Base-by-base conservation (phyloP, 2,329 filamentous ascomycete genomes). In the Nannizziopsis barbatae region DNA sequence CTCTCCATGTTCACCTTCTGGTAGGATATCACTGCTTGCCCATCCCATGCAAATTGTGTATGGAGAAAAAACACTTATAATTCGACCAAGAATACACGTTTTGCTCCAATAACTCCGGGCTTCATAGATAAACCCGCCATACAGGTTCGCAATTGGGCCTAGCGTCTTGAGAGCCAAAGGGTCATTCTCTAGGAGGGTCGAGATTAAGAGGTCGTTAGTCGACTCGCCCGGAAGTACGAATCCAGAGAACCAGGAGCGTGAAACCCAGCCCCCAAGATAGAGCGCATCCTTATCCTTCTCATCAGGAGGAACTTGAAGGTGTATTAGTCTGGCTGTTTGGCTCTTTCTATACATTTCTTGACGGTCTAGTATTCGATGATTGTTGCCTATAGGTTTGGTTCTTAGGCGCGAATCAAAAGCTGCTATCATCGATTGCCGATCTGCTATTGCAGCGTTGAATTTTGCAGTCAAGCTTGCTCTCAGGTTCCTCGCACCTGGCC, bases 81-180 rank as follows among this genome's bases (percentile, higher is more conserved):
- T 73, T 22, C 75, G 68, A 0, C 72, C 74, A n/a, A 76, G 67
- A 30, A 79, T 65, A 35, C 71, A 75, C 38, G 64, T 65, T 57
- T 76, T 77, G 57, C 75, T 77, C 76, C 76, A 80, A 68, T 72
- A 80, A 41, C 69, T 73, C 31, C 65, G 65, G 2, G 62, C 66
- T 6, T 62, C 55, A 50, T 75, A 76, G 20, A 74, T 58, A 51
- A 80, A 77, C 1, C 75, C 76, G 15, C 75, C 73, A 46, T 75
- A 72, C 0, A 79, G 61, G 53, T 75, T 74, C 0, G 70, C 73
- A 6, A 66, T 64, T 10, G 74, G 67, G 0, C 75, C 75, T 1
- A 79, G 63, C 20, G 60, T 60, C 15, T 62, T 57, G 6, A 78
- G 65, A 1, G 74, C 74, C 2, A 65, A 54, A 10, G 66, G 63